Evolutionary conservation across 805 yeast genomes (phyloP), one percentile per base, ranked within the genome.

Genomic region (Pichia occidentalis): DNA sequence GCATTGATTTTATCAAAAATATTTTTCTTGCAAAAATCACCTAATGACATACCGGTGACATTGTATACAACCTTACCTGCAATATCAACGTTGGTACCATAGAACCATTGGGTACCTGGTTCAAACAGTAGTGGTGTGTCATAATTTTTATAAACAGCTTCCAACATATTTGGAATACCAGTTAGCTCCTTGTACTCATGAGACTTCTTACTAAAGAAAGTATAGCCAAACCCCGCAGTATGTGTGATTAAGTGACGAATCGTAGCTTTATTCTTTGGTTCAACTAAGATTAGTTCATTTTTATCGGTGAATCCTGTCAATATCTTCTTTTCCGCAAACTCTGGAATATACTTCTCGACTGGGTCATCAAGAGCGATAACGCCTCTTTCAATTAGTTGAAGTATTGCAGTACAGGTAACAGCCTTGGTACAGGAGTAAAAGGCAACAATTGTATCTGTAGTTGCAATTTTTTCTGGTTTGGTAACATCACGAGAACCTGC

Each of bases 41-140:
- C 39, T 9, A 38, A 25, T 24, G 42, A 34, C 12, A 38, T 16
- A 10, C 19, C 14, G 9, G 39, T 10, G 11, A 38, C 29, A 5
- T 16, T 20, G 13, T 38, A 28, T 9, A 38, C 27, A 13, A 38
- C 13, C 22, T 38, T 38, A 23, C 42, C 42, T n/a, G 34, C 14
- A 32, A 38, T 34, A 20, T 38, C 39, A 24, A 28, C 34, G 18
- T 20, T 18, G 7, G 24, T 33, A 7, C 42, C 42, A 29, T 38
- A 38, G 17, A 34, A 39, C 38, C 37, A 38, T 24, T 27, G 25
- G 16, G 30, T 28, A 10, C 37, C 44, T 12, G 42, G 43, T 29
- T 23, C 67, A 56, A 32, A 64, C 44, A 21, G 67, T 55, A 34
- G 57, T 47, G 42, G 42, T 24, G 41, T 29, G 18, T 16, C 28